phyloP scores from a whole-genome alignment of 805 yeast species.

The Saturnispora mendoncae region DNA sequence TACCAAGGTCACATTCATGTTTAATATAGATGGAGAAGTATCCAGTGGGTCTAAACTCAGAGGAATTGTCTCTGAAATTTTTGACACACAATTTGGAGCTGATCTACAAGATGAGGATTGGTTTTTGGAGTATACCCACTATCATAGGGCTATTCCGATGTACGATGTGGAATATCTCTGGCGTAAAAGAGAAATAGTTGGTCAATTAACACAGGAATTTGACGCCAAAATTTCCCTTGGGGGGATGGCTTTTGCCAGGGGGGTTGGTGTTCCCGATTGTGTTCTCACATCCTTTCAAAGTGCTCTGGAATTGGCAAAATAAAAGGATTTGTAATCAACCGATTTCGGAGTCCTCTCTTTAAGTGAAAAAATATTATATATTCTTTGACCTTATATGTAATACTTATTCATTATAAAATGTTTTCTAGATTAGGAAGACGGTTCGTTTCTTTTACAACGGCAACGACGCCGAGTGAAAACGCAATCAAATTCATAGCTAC shows the following conservation, averaged over 20 bases:
- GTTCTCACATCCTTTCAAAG: conserved; percentile 53
- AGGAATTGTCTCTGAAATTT: conserved; percentile 19
- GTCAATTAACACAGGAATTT: conserved; percentile 5
- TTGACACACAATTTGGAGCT: conserved; percentile 16
- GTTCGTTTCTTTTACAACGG: conserved; percentile 30
- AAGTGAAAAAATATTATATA: too few species aligned
- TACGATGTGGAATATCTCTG: conserved; percentile 7
- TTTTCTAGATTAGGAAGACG: background rate
- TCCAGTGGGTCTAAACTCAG: conserved; percentile 20
- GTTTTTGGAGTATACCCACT: conserved; percentile 3
- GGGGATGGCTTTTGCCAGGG: conserved; percentile 73
- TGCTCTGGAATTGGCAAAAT: conserved; percentile 31
- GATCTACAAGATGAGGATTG: conserved; percentile 14
- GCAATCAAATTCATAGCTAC: conserved; percentile 58
- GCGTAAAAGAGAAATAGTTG: background rate
- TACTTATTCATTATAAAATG: background rate
- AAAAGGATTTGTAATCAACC: background rate
- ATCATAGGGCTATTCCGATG: conserved; percentile 2
- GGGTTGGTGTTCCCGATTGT: conserved; percentile 88
- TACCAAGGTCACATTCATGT: conserved; percentile 78
- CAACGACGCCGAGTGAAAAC: conserved; percentile 66
- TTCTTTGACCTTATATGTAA: too few species aligned
- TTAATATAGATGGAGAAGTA: conserved; percentile 39
- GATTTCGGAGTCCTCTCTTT: conserved; percentile 1
- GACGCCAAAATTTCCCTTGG: conserved; percentile 45